A percentile compares a stretch with the other conserved stretches of the same genome.
Conservation (phyloP, 2,329 filamentous ascomycete genomes). For the Ophiostoma quercus region DNA sequence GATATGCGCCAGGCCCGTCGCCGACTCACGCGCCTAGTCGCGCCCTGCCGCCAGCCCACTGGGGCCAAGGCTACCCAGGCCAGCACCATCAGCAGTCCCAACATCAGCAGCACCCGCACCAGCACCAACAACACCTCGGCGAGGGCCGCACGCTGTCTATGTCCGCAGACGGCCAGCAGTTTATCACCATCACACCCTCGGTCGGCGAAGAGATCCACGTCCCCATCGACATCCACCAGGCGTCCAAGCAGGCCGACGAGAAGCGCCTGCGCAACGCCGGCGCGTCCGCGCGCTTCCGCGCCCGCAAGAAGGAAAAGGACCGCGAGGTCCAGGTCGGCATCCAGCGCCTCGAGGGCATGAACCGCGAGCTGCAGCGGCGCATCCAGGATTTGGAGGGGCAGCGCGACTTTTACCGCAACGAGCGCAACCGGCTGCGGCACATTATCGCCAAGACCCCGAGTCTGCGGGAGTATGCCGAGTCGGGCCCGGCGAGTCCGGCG, state of each 20-base stretch:
- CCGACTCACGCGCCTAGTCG: neutral
- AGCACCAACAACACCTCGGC: slow-evolving; percentile 9
- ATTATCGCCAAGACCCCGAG: slow-evolving; percentile 57
- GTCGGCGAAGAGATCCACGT: slow-evolving; percentile 49
- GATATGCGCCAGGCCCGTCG: neutral
- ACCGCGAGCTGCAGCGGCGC: slow-evolving; percentile 57
- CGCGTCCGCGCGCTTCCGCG: slow-evolving; percentile 75
- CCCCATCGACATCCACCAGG: slow-evolving; percentile 73
- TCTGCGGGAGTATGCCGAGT: slow-evolving; percentile 48
- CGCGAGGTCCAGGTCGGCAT: slow-evolving; percentile 65
- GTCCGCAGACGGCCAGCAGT: slow-evolving; percentile 31
- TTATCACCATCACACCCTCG: slow-evolving; percentile 35
- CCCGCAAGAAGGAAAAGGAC: slow-evolving; percentile 77
- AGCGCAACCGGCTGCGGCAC: slow-evolving; percentile 67
- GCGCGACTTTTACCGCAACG: slow-evolving; percentile 66
- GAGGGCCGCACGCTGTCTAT: slow-evolving; percentile 24
- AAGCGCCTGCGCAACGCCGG: slow-evolving; percentile 81
- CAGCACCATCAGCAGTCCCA: neutral
- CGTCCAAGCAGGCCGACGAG: slow-evolving; percentile 76
- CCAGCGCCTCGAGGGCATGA: slow-evolving; percentile 61
- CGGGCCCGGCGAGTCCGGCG: slow-evolving; percentile 49
- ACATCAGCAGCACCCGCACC: slow-evolving; percentile 11
- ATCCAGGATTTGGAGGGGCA: slow-evolving; percentile 55
- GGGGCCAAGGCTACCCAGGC: neutral
- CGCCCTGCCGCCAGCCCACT: neutral